These are phyloP conservation scores for Russula compacta DNA, from an alignment of 768 basidiomycete genomes.

Conservation along the genomic window DNA sequence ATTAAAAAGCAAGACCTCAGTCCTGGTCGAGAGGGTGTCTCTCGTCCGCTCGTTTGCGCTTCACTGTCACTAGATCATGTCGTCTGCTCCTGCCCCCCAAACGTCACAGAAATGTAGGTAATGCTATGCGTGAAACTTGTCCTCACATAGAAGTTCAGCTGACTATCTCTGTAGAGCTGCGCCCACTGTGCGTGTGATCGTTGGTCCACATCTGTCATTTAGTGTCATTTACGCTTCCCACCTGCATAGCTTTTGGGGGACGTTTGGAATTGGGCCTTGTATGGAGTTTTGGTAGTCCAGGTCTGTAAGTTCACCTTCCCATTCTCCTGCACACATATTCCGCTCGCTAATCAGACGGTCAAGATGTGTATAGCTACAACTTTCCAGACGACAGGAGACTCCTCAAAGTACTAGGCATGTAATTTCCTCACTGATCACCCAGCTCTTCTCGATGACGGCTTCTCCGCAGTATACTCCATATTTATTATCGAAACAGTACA, in stretches of 20 bases:
- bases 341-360: not conserved
- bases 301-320: not conserved
- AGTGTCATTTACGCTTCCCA: not conserved
- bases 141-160: not conserved
- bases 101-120: not conserved
- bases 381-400: not conserved
- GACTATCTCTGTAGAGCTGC: not conserved
- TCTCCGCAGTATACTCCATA: not conserved
- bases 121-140: no score
- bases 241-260: slow-evolving; percentile 1
- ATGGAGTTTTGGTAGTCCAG: slow-evolving; percentile 3
- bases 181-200: not conserved
- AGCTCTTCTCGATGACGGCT: not conserved
- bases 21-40: not conserved
- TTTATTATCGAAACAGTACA: slow-evolving; percentile 6
- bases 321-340: not conserved
- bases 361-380: slow-evolving; percentile 13
- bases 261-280: slow-evolving; percentile 11
- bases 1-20: not conserved
- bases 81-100: not conserved
- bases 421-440: not conserved
- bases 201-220: not conserved
- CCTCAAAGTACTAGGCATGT: not conserved
- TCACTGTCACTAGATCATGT: not conserved
- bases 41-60: not conserved